phyloP scores from a whole-genome alignment of 768 basidiomycete species.

The Mycena belliarum region DNA sequence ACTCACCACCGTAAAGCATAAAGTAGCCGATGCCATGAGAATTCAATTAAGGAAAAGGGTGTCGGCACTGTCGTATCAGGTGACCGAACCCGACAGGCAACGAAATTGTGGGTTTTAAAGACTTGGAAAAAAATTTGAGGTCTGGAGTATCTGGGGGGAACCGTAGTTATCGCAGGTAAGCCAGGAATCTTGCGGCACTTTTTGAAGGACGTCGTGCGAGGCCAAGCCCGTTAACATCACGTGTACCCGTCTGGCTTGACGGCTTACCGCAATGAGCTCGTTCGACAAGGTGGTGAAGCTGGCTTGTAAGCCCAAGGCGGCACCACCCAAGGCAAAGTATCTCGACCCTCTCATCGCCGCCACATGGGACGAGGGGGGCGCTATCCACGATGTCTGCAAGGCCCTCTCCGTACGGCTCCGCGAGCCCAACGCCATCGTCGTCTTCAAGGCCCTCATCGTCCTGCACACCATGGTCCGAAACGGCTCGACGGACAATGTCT shows the following conservation, averaged over 20 bases:
- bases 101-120: no score
- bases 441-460: slow-evolving; percentile 97
- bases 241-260: background rate
- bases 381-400: slow-evolving; percentile 90
- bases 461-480: slow-evolving; percentile 96
- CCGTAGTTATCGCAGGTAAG: no score
- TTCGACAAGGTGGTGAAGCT: slow-evolving; percentile 92
- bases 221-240: no score
- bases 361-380: slow-evolving; percentile 95
- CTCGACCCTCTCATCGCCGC: slow-evolving; percentile 95
- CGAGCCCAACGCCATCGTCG: slow-evolving; percentile 92
- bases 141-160: no score
- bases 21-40: no score
- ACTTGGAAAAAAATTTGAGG: no score
- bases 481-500: slow-evolving; percentile 92
- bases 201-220: no score
- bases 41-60: no score
- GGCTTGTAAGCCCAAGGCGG: slow-evolving; percentile 96
- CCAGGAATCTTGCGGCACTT: no score
- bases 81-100: no score
- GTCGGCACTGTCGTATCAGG: no score
- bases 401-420: slow-evolving; percentile 81
- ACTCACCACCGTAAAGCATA: no score
- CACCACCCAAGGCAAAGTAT: slow-evolving; percentile 97
- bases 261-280: slow-evolving; percentile 21